Evolutionary conservation across 2,329 filamentous ascomycete genomes (phyloP), one percentile per base, ranked within the genome.

Genomic region (Xylaria sp.): DNA sequence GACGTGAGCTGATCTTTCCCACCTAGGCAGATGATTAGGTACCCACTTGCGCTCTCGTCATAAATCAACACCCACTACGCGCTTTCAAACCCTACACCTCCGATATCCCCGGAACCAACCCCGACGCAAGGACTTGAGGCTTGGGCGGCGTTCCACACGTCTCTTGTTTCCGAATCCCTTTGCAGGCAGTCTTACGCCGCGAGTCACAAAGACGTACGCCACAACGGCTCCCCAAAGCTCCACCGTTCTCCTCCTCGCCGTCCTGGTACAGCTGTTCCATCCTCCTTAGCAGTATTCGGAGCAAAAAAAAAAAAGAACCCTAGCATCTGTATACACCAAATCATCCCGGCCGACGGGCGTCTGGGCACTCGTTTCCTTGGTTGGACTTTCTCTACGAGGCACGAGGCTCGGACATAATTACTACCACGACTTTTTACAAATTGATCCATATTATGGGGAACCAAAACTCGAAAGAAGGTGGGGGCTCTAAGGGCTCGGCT

Each of bases 391-490:
- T 54, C 29, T 65, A 44, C 40, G 48, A 58, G 51, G 54, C 51
- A 60, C 58, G 38, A 61, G 54, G 52, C 60, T 64, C 51, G 58
- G 56, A 51, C 57, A 60, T 54, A 51, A 25, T 37, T 19, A 3
- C 41, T 52, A 44, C 35, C 27, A 47, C 38, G 17, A 17, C 21
- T 25, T 27, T 59, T 35, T 41, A 46, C 44, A 52, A 25, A 33
- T 48, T 48, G 33, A 19, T 43, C 13, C 27, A 27, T n/a, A 63
- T 47, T 40, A 93, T 93, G 90, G 90, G 90, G 74, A 93, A 92
- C 77, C 87, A 91, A 78, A 83, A 83, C 71, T 93, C 90, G 70
- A 86, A 85, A 71, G 83, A 85, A 73, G 77, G 80, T 70, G 80
- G 77, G 62, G 76, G 78, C 62, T 75, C 80, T 71, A 90, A 86